Evolutionary conservation across 768 basidiomycete species (phyloP).

Genomic region (Naganishia vishniacii): DNA sequence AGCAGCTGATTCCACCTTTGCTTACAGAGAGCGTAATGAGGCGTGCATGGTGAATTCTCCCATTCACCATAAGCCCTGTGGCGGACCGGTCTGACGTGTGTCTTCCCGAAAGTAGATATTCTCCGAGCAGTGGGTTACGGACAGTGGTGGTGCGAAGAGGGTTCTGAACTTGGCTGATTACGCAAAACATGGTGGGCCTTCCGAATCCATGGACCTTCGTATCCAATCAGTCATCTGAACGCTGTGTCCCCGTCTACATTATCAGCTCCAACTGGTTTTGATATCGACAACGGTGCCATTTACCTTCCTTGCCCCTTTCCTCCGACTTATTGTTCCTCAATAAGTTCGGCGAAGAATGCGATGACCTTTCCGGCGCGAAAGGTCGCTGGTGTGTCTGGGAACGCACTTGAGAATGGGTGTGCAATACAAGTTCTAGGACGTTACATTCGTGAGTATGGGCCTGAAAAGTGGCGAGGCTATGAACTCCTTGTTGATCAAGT

Average conservation of each 20-base stretch:
- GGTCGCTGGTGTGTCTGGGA: background rate
- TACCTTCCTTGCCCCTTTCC: conserved; percentile 1
- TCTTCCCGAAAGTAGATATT: background rate
- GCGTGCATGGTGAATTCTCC: conserved; percentile 1
- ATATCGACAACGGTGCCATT: background rate
- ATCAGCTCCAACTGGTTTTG: background rate
- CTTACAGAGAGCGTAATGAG: background rate
- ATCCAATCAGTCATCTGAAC: background rate
- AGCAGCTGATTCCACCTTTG: background rate
- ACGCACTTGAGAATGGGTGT: background rate
- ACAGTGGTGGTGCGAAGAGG: background rate
- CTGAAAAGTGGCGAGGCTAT: background rate
- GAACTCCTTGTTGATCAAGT: too few relatives aligned
- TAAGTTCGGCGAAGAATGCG: background rate
- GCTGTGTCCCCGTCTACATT: background rate
- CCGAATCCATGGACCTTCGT: background rate
- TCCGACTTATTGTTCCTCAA: background rate
- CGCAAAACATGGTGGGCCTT: conserved; percentile 3
- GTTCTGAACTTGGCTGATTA: background rate
- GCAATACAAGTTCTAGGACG: background rate
- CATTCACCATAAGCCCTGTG: too few relatives aligned
- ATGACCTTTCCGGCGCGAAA: background rate
- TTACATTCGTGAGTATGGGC: background rate
- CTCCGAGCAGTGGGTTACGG: background rate
- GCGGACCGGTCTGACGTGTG: background rate